These are phyloP conservation scores for Agapanthus africanus DNA, from an alignment of 106 monocot genomes.

Conservation along the genomic window DNA sequence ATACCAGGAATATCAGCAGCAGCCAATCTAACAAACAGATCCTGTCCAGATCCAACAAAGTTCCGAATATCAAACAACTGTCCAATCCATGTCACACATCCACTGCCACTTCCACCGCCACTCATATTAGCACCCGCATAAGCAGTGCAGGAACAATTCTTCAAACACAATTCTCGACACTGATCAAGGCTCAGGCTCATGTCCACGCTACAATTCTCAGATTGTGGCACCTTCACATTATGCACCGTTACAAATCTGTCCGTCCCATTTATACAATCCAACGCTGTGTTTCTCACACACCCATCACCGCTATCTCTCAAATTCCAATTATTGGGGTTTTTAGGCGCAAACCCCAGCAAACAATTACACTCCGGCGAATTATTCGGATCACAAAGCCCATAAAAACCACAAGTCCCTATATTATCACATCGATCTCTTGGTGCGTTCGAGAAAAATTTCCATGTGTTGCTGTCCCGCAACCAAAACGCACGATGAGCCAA, in stretches of 20 bases:
- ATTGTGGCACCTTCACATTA: conserved; percentile 34
- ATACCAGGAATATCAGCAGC: conserved; percentile 25
- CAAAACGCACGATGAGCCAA: not conserved
- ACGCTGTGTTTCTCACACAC: conserved; percentile 17
- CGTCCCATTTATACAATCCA: conserved; percentile 25
- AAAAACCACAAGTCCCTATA: not conserved
- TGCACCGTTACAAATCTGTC: conserved; percentile 22
- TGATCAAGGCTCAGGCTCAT: conserved; percentile 16
- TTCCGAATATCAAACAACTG: conserved; percentile 35
- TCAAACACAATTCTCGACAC: conserved; percentile 29
- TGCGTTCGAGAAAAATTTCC: not conserved
- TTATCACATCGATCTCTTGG: not conserved
- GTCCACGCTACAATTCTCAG: conserved; percentile 12
- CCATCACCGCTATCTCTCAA: conserved; percentile 18
- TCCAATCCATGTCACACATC: conserved; percentile 48
- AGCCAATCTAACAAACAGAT: conserved; percentile 36
- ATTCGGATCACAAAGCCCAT: conserved; percentile 8
- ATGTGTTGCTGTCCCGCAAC: not conserved
- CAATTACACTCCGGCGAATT: conserved; percentile 11
- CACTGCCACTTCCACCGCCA: conserved; percentile 14
- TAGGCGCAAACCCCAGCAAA: conserved; percentile 3
- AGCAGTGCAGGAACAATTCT: conserved; percentile 53
- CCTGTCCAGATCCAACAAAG: conserved; percentile 20
- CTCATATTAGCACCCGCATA: conserved; percentile 30
- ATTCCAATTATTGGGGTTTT: conserved; percentile 9